Conservation (phyloP, 257 asterid genomes). For the Gardenia jasminoides region DNA sequence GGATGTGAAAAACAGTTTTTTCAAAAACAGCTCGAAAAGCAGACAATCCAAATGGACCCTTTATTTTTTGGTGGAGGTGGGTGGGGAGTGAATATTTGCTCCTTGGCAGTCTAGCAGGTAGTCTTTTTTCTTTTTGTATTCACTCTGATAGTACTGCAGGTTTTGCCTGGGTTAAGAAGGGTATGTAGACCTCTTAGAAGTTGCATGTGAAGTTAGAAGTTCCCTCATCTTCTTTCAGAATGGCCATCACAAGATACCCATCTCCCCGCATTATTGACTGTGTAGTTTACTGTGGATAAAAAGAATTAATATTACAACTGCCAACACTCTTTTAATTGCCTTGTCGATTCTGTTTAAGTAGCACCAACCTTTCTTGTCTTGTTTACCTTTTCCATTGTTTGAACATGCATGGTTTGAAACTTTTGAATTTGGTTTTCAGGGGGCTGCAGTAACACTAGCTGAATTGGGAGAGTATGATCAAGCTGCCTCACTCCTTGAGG, state of each 20-base stretch:
- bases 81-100: background rate
- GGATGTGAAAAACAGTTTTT: too few species aligned
- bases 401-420: slow-evolving; percentile 10
- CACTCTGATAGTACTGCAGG: too few species aligned
- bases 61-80: background rate
- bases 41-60: too few species aligned
- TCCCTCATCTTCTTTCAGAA: too few species aligned
- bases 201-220: background rate
- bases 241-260: too few species aligned
- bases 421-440: slow-evolving; percentile 44
- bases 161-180: background rate
- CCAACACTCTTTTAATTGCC: background rate
- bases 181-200: background rate
- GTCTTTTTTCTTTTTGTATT: too few species aligned
- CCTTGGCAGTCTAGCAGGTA: background rate
- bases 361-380: background rate
- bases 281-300: background rate
- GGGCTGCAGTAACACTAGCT: slow-evolving; percentile 86
- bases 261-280: background rate
- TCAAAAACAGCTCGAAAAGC: too few species aligned
- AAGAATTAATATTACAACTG: background rate
- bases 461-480: slow-evolving; percentile 76
- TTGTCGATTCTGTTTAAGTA: background rate
- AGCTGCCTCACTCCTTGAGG: slow-evolving; percentile 68
- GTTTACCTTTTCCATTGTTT: slow-evolving; percentile 9